Evolutionary conservation across 2,329 filamentous ascomycete genomes (phyloP).

Genomic region (Elsinoe necatrix): DNA sequence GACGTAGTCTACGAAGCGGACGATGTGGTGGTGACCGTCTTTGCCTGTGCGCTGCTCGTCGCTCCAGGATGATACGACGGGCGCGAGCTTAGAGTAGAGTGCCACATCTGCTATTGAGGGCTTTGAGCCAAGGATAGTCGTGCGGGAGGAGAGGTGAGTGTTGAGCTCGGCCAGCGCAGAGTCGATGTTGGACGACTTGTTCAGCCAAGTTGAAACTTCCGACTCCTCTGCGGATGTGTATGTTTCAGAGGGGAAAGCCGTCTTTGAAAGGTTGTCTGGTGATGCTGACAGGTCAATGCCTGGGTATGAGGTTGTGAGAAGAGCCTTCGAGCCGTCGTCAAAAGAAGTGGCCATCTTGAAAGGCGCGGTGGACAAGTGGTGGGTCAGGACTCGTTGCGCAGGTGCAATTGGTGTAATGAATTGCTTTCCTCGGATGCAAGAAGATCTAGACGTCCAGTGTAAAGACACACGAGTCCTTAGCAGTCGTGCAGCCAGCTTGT

Average conservation of each 20-base stretch:
- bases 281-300: slow-evolving; percentile 3
- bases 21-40: slow-evolving; percentile 80
- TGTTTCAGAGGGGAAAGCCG: background rate
- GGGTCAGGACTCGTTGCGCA: background rate
- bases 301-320: slow-evolving; percentile 6
- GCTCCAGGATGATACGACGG: slow-evolving; percentile 69
- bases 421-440: background rate
- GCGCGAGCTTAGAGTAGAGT: slow-evolving; percentile 69
- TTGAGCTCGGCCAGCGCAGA: slow-evolving; percentile 69
- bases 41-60: slow-evolving; percentile 83
- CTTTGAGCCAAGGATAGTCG: slow-evolving; percentile 82
- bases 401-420: background rate
- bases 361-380: background rate
- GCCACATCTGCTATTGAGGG: slow-evolving; percentile 80
- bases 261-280: background rate
- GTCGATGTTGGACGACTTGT: slow-evolving; percentile 59
- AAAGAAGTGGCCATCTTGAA: slow-evolving; percentile 9
- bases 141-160: slow-evolving; percentile 76
- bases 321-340: background rate
- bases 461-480: background rate
- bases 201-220: slow-evolving; percentile 84
- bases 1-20: slow-evolving; percentile 87
- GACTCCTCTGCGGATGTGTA: slow-evolving; percentile 74
- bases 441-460: background rate
- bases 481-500: background rate